Conservation (phyloP, 192 early-diverging fungal species). For the Lobosporangium transversale region DNA sequence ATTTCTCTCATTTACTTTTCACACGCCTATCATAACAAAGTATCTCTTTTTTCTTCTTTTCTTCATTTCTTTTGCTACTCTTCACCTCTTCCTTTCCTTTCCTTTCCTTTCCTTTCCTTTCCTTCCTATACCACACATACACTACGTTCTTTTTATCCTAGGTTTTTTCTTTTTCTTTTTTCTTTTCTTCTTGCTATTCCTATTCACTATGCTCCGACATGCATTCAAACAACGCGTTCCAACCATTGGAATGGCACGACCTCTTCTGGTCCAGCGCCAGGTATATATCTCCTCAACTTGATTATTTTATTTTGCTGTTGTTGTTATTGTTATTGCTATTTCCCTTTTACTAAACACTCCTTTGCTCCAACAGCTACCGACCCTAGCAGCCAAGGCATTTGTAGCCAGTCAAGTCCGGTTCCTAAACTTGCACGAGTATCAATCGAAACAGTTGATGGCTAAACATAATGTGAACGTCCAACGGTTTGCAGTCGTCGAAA, state of each 20-base stretch:
- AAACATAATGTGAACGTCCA: conserved; percentile 49
- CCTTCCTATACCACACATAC: neutral
- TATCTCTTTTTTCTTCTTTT: conserved; percentile 6
- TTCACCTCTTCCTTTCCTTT: neutral
- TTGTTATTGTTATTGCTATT: too few relatives aligned
- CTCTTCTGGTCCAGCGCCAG: conserved; percentile 8
- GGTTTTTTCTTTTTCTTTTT: neutral
- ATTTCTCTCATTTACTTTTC: too few relatives aligned
- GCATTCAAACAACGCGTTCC: conserved; percentile 23
- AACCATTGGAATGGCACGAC: conserved; percentile 11
- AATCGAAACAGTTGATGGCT: conserved; percentile 46
- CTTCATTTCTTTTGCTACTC: too few relatives aligned
- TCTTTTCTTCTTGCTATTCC: neutral
- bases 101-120: neutral
- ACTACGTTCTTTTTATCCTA: neutral
- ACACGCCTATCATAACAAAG: too few relatives aligned
- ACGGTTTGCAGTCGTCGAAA: conserved; percentile 38
- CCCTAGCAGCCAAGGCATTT: conserved; percentile 8
- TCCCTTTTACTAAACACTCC: too few relatives aligned
- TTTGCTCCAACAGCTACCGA: too few relatives aligned
- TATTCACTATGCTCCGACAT: conserved; percentile 12
- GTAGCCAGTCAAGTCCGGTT: conserved; percentile 36
- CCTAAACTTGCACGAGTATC: conserved; percentile 49
- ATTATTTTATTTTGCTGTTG: conserved; percentile 7
- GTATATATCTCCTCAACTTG: neutral